Evolutionary conservation across 345 rosid genomes (phyloP), one percentile per base, ranked within the genome.

Genomic region (Pistacia vera): DNA sequence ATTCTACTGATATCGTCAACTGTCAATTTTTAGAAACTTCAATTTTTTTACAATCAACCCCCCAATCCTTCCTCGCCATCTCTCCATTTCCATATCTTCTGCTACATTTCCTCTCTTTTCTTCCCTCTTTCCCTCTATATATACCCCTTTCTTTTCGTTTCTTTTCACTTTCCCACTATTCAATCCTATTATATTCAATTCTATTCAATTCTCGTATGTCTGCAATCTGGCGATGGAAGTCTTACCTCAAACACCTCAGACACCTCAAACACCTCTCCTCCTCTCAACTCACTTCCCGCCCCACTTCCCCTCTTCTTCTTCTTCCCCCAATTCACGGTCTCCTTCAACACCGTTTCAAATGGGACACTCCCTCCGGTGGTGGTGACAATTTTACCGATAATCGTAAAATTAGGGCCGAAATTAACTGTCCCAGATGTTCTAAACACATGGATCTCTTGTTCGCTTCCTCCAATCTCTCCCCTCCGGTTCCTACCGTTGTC

Each of bases 381-480:
- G 85, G 77, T 14, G 18, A 14, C 77, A 64, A 48, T 69, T 63
- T 49, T 44, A 25, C 28, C 11, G 62, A 36, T n/a, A 57, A 73
- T 14, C 83, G 97, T 57, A 90, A 88, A 90, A 84, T 95, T 49
- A 86, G 89, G 82, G 99, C 97, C 17, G 98, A 91, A 81, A 88
- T 92, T 7, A 90, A 93, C 76, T 95, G 99, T 72, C 99, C 99
- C n/a, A 91, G 93, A 14, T 95, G 99, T 76, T 92, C 92, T 2
- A 90, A 90, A 69, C 89, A 88, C 75, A 88, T 93, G 92, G 93
- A 92, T 87, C 92, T 90, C 79, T 83, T 90, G 71, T 95, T 90
- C 90, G 89, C 92, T 69, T 33, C 73, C 74, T 48, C 83, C 75
- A 81, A 79, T 86, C 81, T 83, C 65, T 81, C 83, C 71, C 79